Base-by-base conservation (phyloP, 2,329 filamentous ascomycete species). In the Colletotrichum sp. region DNA sequence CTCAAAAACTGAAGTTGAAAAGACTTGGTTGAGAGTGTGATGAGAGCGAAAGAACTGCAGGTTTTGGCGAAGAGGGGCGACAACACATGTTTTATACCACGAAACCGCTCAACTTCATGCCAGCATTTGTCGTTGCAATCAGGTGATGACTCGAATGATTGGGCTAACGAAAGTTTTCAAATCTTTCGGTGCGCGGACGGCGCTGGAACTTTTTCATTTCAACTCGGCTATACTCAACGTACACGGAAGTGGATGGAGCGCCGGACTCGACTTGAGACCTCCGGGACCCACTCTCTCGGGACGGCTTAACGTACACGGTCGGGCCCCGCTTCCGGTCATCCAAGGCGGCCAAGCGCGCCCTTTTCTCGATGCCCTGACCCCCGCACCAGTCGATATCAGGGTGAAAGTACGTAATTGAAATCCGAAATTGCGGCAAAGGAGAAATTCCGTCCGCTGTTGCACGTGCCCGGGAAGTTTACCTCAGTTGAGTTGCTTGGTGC, bases 181-280 rank as follows among this genome's bases (percentile, higher is more conserved):
- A 9, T 32, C 16, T 6, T 60, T 10, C 32, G 28, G 25, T 43
- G 52, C 61, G 36, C 39, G 28, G 66, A 34, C 55, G 55, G 32
- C 25, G 15, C 22, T 55, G 32, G 30, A 58, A 34, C 28, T 60
- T 39, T 32, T 36, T 71, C 34, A 62, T 60, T 32, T 43, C 72
- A 39, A 61, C 39, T 70, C 67, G 68, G 68, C 61, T 71, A 56
- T 61, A 71, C 68, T 64, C 56, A 61, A 71, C 72, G n/a, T 75
- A 62, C 72, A 71, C 68, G 48, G 36, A 71, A 69, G 67, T 61
- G 28, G 27, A 56, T 66, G 62, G 28, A 56, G 27, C 58, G 22
- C 43, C 66, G 58, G 71, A 27, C 39, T 43, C 12, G 43, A 32
- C 48, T 56, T 55, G 48, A 25, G 39, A 66, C 30, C 68, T 72